Evolutionary conservation across 345 rosid species (phyloP), one percentile per base, ranked within the genome.

Genomic region (Rubroshorea leprosula): DNA sequence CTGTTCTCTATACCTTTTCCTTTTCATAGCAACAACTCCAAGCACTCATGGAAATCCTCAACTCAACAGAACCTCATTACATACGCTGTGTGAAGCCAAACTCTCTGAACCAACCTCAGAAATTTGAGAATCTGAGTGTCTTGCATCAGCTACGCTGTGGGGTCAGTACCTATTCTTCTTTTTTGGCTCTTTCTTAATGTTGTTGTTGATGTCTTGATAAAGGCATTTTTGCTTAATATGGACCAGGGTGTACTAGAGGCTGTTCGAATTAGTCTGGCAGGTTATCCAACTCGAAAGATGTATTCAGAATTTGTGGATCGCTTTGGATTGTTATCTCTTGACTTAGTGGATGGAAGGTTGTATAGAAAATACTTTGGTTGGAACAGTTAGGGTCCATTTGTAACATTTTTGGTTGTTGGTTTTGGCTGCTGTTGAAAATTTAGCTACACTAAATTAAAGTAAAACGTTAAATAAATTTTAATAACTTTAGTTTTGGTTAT

Each of bases 81-180:
- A 81, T 92, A 76, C 97, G 97, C 23, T 92, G 98, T 72, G 97
- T 92, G 78, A 92, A 92, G 84, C 98, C 98, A 31, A 92, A 89
- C 74, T 89, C 97, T 49, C 72, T 80, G 55, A 89, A 92, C 73
- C 80, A 71, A 58, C 97, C 98, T 64, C 85, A 89, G 50, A 86
- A 80, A 60, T 92, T 92, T 69, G 98, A 92, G 79, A 92, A 79
- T 71, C 74, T 59, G 41, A 89, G 98, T 68, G 68, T 85, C 65
- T 65, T 92, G 63, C 99, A 92, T 79, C 97, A 92, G 51, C 75
- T 92, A 55, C 97, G 97, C 46, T 92, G 97, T 72, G 97, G 97
- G 95, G 98, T 89, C 52, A 77, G 96, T 88, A 27, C 45, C 56
- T 56, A 14, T 31, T 41, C 48, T 22, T 55, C 24, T 22, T 39